Percentiles rank a stretch among this genome's conserved stretches.
Evolutionary conservation across 2,329 filamentous ascomycete species (phyloP).

Genomic region (Graphilbum sp.): DNA sequence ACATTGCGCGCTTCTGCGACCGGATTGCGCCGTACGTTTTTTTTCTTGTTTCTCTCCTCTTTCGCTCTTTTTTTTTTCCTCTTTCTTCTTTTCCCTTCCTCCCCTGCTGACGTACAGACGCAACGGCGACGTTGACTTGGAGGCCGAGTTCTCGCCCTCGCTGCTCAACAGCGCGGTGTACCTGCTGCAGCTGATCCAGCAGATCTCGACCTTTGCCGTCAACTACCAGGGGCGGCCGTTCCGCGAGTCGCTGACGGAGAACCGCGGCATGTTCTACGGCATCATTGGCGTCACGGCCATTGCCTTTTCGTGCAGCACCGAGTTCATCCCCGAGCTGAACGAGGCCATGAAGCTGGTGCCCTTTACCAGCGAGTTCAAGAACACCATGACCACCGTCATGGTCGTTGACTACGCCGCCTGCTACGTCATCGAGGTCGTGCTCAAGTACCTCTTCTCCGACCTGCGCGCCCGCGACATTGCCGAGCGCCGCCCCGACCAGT

Average conservation of each 20-base stretch:
- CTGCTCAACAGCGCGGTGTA: slow-evolving; percentile 95
- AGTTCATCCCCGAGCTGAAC: slow-evolving; percentile 92
- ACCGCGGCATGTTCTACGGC: slow-evolving; percentile 96
- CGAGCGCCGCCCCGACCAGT: slow-evolving; percentile 68
- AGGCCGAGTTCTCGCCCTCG: slow-evolving; percentile 85
- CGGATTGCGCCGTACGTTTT: slow-evolving; percentile 63
- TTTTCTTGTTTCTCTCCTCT: neutral
- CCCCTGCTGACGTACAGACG: slow-evolving; percentile 19
- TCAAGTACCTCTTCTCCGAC: slow-evolving; percentile 81
- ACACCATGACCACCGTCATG: slow-evolving; percentile 73
- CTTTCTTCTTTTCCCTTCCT: neutral
- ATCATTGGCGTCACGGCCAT: slow-evolving; percentile 79
- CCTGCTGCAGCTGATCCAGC: slow-evolving; percentile 92
- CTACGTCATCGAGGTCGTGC: slow-evolving; percentile 68
- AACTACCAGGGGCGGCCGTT: slow-evolving; percentile 98
- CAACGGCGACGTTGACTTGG: slow-evolving; percentile 58
- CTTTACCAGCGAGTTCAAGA: slow-evolving; percentile 78
- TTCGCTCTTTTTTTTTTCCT: neutral
- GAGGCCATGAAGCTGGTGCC: slow-evolving; percentile 82
- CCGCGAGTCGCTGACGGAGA: slow-evolving; percentile 88
- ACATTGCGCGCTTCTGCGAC: slow-evolving; percentile 81
- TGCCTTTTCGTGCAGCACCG: slow-evolving; percentile 86
- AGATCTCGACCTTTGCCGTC: slow-evolving; percentile 97
- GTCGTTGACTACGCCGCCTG: slow-evolving; percentile 73
- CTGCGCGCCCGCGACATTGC: slow-evolving; percentile 91